Conservation (phyloP, 2,329 filamentous ascomycete genomes). For the Colletotrichum coccodes region DNA sequence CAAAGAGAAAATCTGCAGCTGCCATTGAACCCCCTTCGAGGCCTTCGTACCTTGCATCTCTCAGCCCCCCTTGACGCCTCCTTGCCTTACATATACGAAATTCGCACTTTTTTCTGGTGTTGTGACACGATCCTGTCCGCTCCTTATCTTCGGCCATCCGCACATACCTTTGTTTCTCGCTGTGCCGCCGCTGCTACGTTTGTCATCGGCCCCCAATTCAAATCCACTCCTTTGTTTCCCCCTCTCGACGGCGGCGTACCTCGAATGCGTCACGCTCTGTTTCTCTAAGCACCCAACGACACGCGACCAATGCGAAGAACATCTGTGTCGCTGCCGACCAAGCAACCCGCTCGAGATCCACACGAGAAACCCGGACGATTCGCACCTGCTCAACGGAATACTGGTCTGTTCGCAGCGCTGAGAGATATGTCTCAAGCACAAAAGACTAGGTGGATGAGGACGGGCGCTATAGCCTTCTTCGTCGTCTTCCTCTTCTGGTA, state of each 20-base stretch:
- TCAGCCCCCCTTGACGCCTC: constrained; percentile 12
- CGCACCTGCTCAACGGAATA: constrained; percentile 55
- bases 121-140: constrained; percentile 21
- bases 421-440: constrained; percentile 68
- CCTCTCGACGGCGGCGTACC: constrained; percentile 12
- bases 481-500: constrained; percentile 72
- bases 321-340: constrained; percentile 71
- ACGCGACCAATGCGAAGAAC: constrained; percentile 67
- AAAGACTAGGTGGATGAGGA: constrained; percentile 73
- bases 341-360: constrained; percentile 68
- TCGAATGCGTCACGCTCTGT: constrained; percentile 36
- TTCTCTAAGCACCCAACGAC: constrained; percentile 21
- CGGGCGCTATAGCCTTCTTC: constrained; percentile 68
- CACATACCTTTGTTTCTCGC: constrained; percentile 25
- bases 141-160: constrained; percentile 26
- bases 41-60: constrained; percentile 20
- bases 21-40: constrained; percentile 21
- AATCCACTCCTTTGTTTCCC: constrained; percentile 28
- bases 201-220: constrained; percentile 18
- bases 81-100: constrained; percentile 31
- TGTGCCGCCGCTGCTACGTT: constrained; percentile 14
- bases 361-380: constrained; percentile 74
- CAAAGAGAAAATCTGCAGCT: constrained; percentile 28
- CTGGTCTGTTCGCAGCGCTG: constrained; percentile 59
- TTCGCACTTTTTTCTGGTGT: constrained; percentile 5